Conservation (phyloP, 768 basidiomycete species). For the Panaeolus papilionaceus region DNA sequence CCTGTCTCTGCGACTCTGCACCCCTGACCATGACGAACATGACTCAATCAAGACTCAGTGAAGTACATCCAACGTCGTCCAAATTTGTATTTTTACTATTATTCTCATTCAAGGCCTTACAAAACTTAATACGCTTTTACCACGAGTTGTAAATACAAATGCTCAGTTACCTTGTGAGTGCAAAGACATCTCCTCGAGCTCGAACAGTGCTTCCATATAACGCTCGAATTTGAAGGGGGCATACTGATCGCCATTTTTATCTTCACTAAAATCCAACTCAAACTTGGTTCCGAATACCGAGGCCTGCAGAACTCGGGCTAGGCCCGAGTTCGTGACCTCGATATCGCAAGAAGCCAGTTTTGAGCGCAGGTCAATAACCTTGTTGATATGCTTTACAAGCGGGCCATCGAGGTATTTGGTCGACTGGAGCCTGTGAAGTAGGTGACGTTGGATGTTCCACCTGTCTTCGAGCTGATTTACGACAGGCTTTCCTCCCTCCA, state of each 20-base stretch:
- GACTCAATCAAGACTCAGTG: no score
- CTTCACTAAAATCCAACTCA: neutral
- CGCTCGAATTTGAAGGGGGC: neutral
- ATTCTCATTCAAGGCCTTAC: no score
- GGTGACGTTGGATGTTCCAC: neutral
- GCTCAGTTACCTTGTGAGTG: neutral
- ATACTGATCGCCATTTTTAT: neutral
- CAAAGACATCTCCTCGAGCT: neutral
- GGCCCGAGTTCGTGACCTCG: neutral
- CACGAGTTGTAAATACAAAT: no score
- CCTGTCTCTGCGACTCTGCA: no score
- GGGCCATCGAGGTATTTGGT: neutral
- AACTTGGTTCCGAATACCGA: neutral
- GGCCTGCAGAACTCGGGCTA: neutral
- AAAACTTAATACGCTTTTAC: no score
- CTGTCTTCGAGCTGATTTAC: neutral
- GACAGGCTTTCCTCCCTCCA: neutral
- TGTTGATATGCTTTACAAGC: neutral
- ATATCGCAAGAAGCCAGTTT: constrained; percentile 1
- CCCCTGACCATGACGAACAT: no score
- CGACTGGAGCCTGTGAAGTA: neutral
- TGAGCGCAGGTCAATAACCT: neutral
- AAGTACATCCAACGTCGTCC: no score
- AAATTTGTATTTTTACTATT: no score
- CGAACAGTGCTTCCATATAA: neutral